A percentile compares a stretch with the other conserved stretches of the same genome.
Conservation (phyloP, 345 rosid genomes). For the Stellera chamaejasme region DNA sequence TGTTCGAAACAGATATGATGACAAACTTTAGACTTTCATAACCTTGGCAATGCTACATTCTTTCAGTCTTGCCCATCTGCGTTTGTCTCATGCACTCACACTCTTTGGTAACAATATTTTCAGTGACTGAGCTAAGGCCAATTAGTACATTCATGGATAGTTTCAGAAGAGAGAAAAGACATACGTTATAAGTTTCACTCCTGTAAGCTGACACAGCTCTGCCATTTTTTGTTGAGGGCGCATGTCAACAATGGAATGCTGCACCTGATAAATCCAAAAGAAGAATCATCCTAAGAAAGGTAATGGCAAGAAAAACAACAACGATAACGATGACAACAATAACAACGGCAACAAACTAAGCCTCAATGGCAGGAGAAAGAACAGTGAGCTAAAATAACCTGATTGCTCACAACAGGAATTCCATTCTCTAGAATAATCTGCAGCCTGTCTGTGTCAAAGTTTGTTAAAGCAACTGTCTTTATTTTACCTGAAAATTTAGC, state of each 20-base stretch:
- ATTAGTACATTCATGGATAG: background rate
- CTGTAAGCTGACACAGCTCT: conserved; percentile 84
- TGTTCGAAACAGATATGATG: too few relatives aligned
- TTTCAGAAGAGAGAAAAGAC: conserved; percentile 20
- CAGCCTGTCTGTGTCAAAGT: conserved; percentile 85
- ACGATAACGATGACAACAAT: background rate
- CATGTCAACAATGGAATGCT: conserved; percentile 92
- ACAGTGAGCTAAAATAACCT: conserved; percentile 32
- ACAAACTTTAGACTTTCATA: too few relatives aligned
- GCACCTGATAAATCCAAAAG: conserved; percentile 48
- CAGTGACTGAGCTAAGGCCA: too few relatives aligned
- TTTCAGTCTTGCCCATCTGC: too few relatives aligned
- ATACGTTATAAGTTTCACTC: conserved; percentile 92
- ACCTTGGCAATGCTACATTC: too few relatives aligned
- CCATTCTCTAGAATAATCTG: conserved; percentile 76
- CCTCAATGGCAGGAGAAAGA: background rate
- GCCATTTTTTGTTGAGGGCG: conserved; percentile 97
- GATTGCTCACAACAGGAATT: conserved; percentile 94
- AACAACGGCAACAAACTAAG: too few relatives aligned
- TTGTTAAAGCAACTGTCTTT: conserved; percentile 88
- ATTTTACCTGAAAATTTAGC: conserved; percentile 61
- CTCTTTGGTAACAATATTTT: too few relatives aligned
- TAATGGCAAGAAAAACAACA: background rate
- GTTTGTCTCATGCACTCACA: too few relatives aligned
- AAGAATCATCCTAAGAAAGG: conserved; percentile 2